Evolutionary conservation across 306 rosid species (phyloP).

Genomic region (Potentilla sterilis): DNA sequence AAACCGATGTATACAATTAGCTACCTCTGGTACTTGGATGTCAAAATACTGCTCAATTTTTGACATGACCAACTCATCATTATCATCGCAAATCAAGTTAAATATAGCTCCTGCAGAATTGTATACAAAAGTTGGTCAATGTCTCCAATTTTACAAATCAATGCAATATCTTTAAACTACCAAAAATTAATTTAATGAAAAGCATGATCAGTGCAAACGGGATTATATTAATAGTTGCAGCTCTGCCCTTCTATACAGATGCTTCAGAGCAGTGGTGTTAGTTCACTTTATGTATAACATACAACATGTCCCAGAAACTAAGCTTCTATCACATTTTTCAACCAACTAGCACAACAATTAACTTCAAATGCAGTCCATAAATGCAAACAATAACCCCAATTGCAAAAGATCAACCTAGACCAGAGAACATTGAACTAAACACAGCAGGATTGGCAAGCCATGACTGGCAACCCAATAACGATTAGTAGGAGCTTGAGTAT

Average conservation of each 20-base stretch:
- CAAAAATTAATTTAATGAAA: not conserved
- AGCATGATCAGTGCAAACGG: not conserved
- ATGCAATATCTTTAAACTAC: not conserved
- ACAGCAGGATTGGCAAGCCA: not conserved
- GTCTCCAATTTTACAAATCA: not conserved
- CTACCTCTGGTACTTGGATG: conserved; percentile 23
- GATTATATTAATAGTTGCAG: not conserved
- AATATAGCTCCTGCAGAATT: conserved; percentile 29
- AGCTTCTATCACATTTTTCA: not conserved
- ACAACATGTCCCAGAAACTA: not conserved
- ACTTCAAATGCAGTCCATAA: not conserved
- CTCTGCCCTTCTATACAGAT: not conserved
- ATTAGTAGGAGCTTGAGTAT: not conserved
- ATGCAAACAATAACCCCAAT: not conserved
- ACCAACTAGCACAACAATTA: not conserved
- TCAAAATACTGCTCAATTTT: conserved; percentile 31
- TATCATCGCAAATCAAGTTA: conserved; percentile 22
- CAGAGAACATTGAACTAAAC: not conserved
- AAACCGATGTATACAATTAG: not conserved
- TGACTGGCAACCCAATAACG: not conserved
- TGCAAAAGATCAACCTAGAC: not conserved
- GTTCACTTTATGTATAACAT: too few relatives aligned
- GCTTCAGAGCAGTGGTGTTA: not conserved
- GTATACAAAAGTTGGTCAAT: not conserved
- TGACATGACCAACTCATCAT: too few relatives aligned